phyloP scores from a whole-genome alignment of 139 green algal species.

The Tetradesmus obliquus region DNA sequence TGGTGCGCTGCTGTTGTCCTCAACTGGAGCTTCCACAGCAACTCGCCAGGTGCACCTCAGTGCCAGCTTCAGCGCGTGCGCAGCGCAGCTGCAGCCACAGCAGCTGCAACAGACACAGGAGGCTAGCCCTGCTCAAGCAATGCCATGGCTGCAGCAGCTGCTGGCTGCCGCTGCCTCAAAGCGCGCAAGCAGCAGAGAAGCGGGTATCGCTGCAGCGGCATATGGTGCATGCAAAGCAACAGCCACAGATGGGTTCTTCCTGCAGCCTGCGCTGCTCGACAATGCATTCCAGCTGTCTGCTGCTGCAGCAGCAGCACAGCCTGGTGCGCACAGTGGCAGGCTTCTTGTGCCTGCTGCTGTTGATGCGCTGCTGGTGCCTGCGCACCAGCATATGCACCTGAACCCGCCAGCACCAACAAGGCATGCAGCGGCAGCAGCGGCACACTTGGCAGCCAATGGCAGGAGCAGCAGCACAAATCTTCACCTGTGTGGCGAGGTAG shows the following conservation, averaged over 20 bases:
- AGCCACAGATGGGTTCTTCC: background rate
- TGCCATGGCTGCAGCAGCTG: background rate
- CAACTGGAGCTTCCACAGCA: background rate
- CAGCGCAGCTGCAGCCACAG: conserved; percentile 46
- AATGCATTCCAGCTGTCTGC: conserved; percentile 74
- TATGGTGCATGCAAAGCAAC: background rate
- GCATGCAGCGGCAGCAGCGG: background rate
- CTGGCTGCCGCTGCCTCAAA: background rate
- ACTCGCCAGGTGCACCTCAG: conserved; percentile 65
- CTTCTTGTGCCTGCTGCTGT: conserved; percentile 39
- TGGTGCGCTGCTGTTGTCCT: conserved; percentile 70
- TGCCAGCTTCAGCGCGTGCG: background rate
- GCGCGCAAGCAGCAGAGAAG: background rate
- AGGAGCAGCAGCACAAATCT: conserved; percentile 33
- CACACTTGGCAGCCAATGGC: background rate
- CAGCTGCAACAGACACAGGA: background rate
- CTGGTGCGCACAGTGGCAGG: background rate
- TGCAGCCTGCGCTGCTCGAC: conserved; percentile 74
- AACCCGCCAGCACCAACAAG: background rate
- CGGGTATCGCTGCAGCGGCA: conserved; percentile 2
- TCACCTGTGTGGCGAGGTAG: background rate
- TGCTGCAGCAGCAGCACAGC: conserved; percentile 26
- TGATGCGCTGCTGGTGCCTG: background rate
- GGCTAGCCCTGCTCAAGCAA: background rate
- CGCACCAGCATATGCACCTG: conserved; percentile 1